Conservation (phyloP, 306 rosid species). For the Corylus avellana region DNA sequence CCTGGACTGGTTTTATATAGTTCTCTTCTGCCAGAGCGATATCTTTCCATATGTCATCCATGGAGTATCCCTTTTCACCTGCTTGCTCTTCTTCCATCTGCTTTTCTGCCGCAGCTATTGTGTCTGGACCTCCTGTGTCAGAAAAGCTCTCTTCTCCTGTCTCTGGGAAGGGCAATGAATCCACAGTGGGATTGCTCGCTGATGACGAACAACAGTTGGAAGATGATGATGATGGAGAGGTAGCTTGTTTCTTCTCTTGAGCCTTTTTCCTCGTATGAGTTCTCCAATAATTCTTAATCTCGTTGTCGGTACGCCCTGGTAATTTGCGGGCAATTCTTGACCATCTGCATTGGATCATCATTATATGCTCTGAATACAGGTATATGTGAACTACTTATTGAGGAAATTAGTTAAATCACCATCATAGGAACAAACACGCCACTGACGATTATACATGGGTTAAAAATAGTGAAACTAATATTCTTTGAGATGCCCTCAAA, state of each 20-base stretch:
- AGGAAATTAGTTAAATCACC: neutral
- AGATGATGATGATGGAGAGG: slow-evolving; percentile 32
- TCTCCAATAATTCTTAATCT: slow-evolving; percentile 96
- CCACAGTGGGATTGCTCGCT: slow-evolving; percentile 52
- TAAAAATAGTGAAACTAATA: neutral
- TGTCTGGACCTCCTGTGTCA: slow-evolving; percentile 65
- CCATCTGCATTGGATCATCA: slow-evolving; percentile 62
- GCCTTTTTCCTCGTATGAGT: slow-evolving; percentile 92
- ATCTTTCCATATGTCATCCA: slow-evolving; percentile 98
- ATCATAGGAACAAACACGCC: neutral
- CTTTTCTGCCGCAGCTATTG: slow-evolving; percentile 32
- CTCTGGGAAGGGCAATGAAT: slow-evolving; percentile 43
- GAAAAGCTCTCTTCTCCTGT: slow-evolving; percentile 75
- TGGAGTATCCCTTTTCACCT: slow-evolving; percentile 40
- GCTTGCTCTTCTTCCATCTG: slow-evolving; percentile 27
- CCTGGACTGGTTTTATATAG: slow-evolving; percentile 32
- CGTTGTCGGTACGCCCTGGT: slow-evolving; percentile 97
- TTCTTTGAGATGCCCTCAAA: slow-evolving; percentile 30
- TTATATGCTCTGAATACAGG: neutral
- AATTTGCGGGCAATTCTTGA: slow-evolving; percentile 86
- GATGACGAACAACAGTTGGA: slow-evolving; percentile 47
- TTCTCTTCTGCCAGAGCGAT: slow-evolving; percentile 56
- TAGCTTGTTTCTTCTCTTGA: slow-evolving; percentile 59
- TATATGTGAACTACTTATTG: neutral
- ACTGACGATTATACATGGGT: no score